phyloP scores from a whole-genome alignment of 2,329 filamentous ascomycete genomes.

The Reticulascus tulasneorum region DNA sequence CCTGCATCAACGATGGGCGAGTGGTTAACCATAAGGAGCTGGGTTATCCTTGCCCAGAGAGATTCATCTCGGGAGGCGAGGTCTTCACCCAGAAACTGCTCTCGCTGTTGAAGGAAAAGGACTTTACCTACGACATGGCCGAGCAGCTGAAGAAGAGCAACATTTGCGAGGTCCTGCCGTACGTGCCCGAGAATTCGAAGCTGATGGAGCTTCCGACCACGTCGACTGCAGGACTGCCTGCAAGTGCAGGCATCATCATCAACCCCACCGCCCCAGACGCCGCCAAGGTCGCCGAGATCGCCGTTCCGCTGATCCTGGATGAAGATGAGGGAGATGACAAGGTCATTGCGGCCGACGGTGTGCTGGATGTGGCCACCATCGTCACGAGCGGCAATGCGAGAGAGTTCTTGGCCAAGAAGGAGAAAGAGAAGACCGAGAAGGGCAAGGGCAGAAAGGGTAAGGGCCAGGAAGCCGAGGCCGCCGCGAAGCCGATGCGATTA shows the following conservation, averaged over 20 bases:
- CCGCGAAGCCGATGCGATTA: constrained; percentile 54
- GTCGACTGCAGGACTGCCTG: constrained; percentile 22
- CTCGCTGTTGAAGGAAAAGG: constrained; percentile 58
- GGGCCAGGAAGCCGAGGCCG: constrained; percentile 51
- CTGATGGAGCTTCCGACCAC: constrained; percentile 44
- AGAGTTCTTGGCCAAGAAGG: constrained; percentile 79
- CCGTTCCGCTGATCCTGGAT: constrained; percentile 16
- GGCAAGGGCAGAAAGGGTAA: constrained; percentile 53
- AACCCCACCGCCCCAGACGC: constrained; percentile 28
- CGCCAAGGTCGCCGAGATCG: constrained; percentile 27
- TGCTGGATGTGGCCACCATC: constrained; percentile 79
- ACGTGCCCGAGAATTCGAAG: constrained; percentile 38
- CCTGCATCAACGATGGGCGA: constrained; percentile 78
- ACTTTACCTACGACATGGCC: constrained; percentile 62
- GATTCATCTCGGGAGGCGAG: constrained; percentile 72
- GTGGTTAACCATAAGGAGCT: constrained; percentile 65
- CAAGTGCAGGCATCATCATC: constrained; percentile 20
- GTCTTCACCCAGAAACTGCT: constrained; percentile 74
- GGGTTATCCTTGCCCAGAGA: constrained; percentile 49
- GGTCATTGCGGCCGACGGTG: too few species aligned
- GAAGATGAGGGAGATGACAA: constrained; percentile 44
- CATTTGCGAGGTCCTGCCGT: constrained; percentile 64
- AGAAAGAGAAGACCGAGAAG: constrained; percentile 67
- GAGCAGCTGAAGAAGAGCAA: constrained; percentile 65
- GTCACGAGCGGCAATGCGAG: constrained; percentile 77